Base-by-base conservation (phyloP, 2,329 filamentous ascomycete species). In the Hypoxylon sp. region DNA sequence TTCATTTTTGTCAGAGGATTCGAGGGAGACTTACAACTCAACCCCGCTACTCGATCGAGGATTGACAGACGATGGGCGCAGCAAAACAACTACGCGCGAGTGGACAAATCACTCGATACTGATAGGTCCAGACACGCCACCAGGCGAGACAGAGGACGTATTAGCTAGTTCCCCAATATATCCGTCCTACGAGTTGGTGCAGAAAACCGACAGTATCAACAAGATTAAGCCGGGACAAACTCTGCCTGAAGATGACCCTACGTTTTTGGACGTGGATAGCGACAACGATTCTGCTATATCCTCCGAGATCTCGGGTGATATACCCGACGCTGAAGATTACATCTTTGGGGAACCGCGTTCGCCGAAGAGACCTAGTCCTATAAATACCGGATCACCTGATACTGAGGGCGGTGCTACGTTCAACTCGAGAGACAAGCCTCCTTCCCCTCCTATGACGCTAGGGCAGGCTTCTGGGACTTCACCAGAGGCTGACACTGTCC, bases 31-130 rank as follows among this genome's bases (percentile, higher is more conserved):
- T 0, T 94, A 94, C 76, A 91, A 88, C 42, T 94, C 92, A 0
- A 89, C 91, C 35, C 93, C 94, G 3, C 84, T 96, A 6, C 85
- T 97, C 11, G 91, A 95, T 67, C 88, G 92, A 54, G 92, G 87
- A 2, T 76, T 85, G 31, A 85, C 84, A 0, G 86, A 88, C 46
- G 85, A 88, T 68, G 84, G 79, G 0, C 79, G 75, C 6, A 83
- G 82, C 70, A 80, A 80, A 63, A 79, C 78, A 39, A 73, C 76
- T 26, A 81, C 81, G 10, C 78, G 77, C 5, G 82, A 85, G 64
- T 90, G 88, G 88, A 84, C 84, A 9, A 80, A 88, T 42, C 84
- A 81, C 46, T 90, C 88, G 0, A 77, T 90, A 29, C 80, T 89
- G 3, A 82, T 84, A 58, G 85, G 80, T 0, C 81, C 84, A 1